Evolutionary conservation across 2,329 filamentous ascomycete genomes (phyloP).

Genomic region (Penicillium capsulatum): DNA sequence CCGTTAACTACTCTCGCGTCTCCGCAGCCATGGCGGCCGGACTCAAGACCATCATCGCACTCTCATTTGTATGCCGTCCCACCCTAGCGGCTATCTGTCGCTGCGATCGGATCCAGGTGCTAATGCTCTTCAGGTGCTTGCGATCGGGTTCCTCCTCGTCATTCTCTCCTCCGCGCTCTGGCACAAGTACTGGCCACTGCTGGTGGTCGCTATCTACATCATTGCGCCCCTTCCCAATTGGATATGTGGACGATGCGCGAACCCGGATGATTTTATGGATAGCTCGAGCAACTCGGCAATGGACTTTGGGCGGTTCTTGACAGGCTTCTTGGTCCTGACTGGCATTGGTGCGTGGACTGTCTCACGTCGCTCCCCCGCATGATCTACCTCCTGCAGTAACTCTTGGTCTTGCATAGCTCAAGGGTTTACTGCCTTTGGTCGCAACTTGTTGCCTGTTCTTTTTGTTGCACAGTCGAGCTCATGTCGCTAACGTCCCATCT

Average conservation of each 20-base stretch:
- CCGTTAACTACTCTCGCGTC: slow-evolving; percentile 19
- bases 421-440: not conserved
- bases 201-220: slow-evolving; percentile 94
- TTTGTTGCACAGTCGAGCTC: not conserved
- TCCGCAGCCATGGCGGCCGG: slow-evolving; percentile 64
- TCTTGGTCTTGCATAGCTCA: not conserved
- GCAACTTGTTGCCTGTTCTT: not conserved
- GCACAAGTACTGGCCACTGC: slow-evolving; percentile 88
- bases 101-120: not conserved
- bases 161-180: slow-evolving; percentile 96
- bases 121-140: slow-evolving; percentile 62
- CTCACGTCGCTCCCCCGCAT: slow-evolving; percentile 1
- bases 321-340: slow-evolving; percentile 95
- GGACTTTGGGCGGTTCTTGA: slow-evolving; percentile 89
- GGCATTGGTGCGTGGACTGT: slow-evolving; percentile 70
- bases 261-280: slow-evolving; percentile 94
- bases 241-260: slow-evolving; percentile 83
- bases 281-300: slow-evolving; percentile 75
- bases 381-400: not conserved
- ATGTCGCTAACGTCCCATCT: slow-evolving; percentile 14
- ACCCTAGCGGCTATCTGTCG: not conserved
- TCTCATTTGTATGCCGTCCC: slow-evolving; percentile 75
- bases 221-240: slow-evolving; percentile 93
- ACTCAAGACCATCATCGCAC: slow-evolving; percentile 97
- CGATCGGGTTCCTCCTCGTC: slow-evolving; percentile 96